Conservation (phyloP, 2,329 filamentous ascomycete genomes). For the Hymenotorrendiella dingleyae region DNA sequence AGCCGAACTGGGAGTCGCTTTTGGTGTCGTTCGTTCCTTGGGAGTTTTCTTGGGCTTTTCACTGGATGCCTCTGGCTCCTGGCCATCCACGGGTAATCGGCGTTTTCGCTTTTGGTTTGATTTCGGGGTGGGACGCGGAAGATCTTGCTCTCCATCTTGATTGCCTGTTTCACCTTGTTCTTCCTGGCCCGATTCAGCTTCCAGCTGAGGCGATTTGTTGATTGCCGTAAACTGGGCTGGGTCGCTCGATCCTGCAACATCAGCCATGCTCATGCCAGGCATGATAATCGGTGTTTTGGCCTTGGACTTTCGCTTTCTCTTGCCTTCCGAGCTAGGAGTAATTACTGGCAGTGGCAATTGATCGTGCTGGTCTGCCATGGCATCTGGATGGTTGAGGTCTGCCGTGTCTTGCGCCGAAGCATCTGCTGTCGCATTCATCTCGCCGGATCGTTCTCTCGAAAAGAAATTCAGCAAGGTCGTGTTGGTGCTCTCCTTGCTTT, state of each 20-base stretch:
- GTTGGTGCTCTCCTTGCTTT: slow-evolving; percentile 5
- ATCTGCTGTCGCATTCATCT: neutral
- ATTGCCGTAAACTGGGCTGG: too few relatives aligned
- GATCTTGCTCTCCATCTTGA: too few relatives aligned
- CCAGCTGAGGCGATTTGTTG: too few relatives aligned
- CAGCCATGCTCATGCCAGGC: too few relatives aligned
- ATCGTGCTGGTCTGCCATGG: neutral
- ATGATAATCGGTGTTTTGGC: slow-evolving; percentile 10
- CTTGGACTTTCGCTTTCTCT: slow-evolving; percentile 2
- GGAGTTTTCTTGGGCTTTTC: neutral
- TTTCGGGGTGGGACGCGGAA: neutral
- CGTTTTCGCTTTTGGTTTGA: slow-evolving; percentile 17
- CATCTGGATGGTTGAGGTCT: neutral
- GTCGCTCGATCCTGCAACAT: too few relatives aligned
- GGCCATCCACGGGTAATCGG: slow-evolving; percentile 13
- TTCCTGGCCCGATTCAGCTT: too few relatives aligned
- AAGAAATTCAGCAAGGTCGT: slow-evolving; percentile 8
- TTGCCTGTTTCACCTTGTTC: too few relatives aligned
- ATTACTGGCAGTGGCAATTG: neutral
- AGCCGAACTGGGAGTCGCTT: neutral
- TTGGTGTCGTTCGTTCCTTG: neutral
- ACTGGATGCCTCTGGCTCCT: slow-evolving; percentile 9
- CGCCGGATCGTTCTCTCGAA: neutral
- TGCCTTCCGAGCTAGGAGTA: neutral
- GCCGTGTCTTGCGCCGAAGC: neutral